Evolutionary conservation across 2,329 filamentous ascomycete genomes (phyloP).

Genomic region (Ceratocystis variospora): DNA sequence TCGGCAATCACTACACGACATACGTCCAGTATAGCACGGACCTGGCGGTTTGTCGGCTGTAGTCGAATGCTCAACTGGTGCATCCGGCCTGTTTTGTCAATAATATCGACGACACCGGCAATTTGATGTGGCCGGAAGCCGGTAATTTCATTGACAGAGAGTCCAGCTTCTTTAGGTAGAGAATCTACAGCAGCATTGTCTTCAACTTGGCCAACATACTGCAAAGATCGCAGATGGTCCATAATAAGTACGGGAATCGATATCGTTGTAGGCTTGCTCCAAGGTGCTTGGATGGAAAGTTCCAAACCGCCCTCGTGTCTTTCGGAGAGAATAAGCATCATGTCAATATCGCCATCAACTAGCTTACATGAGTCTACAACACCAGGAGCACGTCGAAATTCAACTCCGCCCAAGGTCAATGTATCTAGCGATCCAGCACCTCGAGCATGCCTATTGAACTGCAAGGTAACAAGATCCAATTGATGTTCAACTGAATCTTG

Average conservation of each 20-base stretch:
- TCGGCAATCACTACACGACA: conserved; percentile 52
- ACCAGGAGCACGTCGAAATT: conserved; percentile 47
- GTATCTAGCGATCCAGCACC: conserved; percentile 5
- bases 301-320: conserved; percentile 49
- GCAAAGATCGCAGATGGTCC: conserved; percentile 46
- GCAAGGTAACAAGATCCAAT: conserved; percentile 27
- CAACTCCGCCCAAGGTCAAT: conserved; percentile 26
- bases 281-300: conserved; percentile 60
- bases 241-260: conserved; percentile 46
- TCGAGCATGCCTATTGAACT: conserved; percentile 10
- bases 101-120: conserved; percentile 49
- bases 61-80: conserved; percentile 58
- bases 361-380: conserved; percentile 62
- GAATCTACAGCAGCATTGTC: conserved; percentile 37
- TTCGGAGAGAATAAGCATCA: conserved; percentile 56
- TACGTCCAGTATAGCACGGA: conserved; percentile 44
- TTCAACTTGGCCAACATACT: conserved; percentile 38
- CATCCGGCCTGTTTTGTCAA: conserved; percentile 46
- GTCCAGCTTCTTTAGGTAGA: conserved; percentile 34
- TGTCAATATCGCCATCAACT: conserved; percentile 50
- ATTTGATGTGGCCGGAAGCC: conserved; percentile 45
- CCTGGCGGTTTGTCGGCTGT: conserved; percentile 49
- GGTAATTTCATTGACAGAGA: conserved; percentile 35
- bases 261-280: conserved; percentile 57
- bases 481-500: conserved; percentile 55